phyloP scores from a whole-genome alignment of 176 grass and related monocot genomes.

The Paspalum vaginatum region DNA sequence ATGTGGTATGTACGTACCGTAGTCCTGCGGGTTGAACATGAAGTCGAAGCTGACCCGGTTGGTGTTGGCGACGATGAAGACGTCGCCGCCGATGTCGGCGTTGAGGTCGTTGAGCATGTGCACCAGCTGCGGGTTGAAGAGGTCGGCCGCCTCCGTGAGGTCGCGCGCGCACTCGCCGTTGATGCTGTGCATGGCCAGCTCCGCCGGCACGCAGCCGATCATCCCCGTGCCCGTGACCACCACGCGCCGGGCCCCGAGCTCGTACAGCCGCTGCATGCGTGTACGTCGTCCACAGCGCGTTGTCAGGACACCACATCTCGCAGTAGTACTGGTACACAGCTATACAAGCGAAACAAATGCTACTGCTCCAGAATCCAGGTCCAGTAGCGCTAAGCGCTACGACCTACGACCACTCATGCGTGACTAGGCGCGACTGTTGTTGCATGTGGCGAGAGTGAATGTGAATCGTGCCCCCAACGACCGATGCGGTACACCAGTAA shows the following conservation, averaged over 20 bases:
- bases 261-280: constrained; percentile 64
- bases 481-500: neutral
- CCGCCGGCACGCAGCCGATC: constrained; percentile 86
- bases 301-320: neutral
- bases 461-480: too few species aligned
- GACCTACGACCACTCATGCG: neutral
- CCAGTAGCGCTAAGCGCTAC: too few species aligned
- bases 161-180: constrained; percentile 65
- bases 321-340: too few species aligned
- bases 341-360: neutral
- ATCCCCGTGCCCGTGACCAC: constrained; percentile 97
- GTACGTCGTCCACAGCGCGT: too few species aligned
- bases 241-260: constrained; percentile 65
- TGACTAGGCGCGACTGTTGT: neutral
- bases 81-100: constrained; percentile 47
- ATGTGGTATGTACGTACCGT: constrained; percentile 52
- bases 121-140: constrained; percentile 90
- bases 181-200: constrained; percentile 72
- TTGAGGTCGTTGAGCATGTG: constrained; percentile 61
- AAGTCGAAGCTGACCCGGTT: constrained; percentile 75
- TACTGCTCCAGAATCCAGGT: too few species aligned
- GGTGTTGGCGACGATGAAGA: constrained; percentile 82
- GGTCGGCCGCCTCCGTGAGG: constrained; percentile 65
- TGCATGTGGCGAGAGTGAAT: constrained; percentile 49
- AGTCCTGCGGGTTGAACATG: constrained; percentile 70